Percentiles rank a stretch among this genome's conserved stretches.
Conservation (phyloP, 495 filamentous ascomycete genomes). For the Annulohypoxylon bovei region DNA sequence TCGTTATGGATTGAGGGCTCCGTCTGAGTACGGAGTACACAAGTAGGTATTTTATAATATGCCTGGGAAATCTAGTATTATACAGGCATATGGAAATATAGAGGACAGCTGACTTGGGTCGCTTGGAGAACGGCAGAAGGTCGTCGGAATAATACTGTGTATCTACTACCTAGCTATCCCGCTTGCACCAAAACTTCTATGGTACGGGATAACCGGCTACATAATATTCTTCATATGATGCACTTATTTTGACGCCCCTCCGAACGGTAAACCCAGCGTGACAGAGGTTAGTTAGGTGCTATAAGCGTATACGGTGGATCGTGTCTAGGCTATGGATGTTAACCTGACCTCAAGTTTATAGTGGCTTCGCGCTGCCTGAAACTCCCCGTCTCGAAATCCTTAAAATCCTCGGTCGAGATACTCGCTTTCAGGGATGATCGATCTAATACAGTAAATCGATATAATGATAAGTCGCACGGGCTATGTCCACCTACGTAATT, state of each 20-base stretch:
- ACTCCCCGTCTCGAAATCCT: slow-evolving; percentile 26
- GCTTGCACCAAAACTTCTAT: too few species aligned
- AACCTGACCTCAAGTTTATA: slow-evolving; percentile 9
- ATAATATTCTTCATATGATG: too few species aligned
- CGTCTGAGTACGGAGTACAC: neutral
- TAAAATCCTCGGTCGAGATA: slow-evolving; percentile 20
- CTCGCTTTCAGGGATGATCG: slow-evolving; percentile 22
- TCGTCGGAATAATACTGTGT: too few species aligned
- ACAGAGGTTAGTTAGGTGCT: neutral
- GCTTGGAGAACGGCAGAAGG: too few species aligned
- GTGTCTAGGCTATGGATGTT: neutral
- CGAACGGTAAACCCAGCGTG: neutral
- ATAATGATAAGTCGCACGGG: slow-evolving; percentile 8
- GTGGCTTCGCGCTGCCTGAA: slow-evolving; percentile 40
- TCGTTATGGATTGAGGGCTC: neutral
- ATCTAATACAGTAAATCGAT: slow-evolving; percentile 23
- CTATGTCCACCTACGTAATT: slow-evolving; percentile 32
- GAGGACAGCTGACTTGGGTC: neutral
- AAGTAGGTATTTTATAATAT: neutral
- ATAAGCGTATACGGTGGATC: neutral
- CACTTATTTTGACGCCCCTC: too few species aligned
- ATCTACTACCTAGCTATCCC: too few species aligned
- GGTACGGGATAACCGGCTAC: too few species aligned
- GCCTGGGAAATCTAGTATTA: neutral
- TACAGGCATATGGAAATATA: neutral